Percentiles rank a stretch among this genome's conserved stretches.
phyloP scores from a whole-genome alignment of 2,329 filamentous ascomycete species.

The Cladophialophora bantiana region DNA sequence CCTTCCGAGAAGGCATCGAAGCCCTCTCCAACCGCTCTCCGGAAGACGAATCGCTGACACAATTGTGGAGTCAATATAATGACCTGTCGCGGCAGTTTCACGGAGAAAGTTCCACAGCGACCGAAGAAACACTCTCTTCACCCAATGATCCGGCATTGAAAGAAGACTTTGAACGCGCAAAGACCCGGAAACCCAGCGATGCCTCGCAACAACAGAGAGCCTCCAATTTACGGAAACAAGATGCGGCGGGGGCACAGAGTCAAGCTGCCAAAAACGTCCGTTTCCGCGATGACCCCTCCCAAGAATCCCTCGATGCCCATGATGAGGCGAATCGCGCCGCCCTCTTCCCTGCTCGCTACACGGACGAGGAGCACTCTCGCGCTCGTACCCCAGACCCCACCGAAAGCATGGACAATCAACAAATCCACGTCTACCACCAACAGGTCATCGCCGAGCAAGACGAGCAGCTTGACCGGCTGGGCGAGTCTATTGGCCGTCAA shows the following conservation, averaged over 20 bases:
- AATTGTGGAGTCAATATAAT: constrained; percentile 75
- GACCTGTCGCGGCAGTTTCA: constrained; percentile 83
- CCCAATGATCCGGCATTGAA: constrained; percentile 71
- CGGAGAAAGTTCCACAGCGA: constrained; percentile 62
- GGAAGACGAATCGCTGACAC: constrained; percentile 52
- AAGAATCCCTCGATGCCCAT: constrained; percentile 48
- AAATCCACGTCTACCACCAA: constrained; percentile 84
- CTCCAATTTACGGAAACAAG: constrained; percentile 37
- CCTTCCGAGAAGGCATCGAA: constrained; percentile 80
- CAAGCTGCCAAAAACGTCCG: constrained; percentile 76
- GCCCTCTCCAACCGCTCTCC: constrained; percentile 60
- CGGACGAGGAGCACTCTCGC: constrained; percentile 54
- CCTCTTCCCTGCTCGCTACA: constrained; percentile 61
- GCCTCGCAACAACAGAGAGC: constrained; percentile 39
- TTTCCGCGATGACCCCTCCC: constrained; percentile 72
- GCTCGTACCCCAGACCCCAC: constrained; percentile 67
- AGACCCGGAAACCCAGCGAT: constrained; percentile 42
- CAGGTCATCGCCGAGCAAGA: constrained; percentile 88
- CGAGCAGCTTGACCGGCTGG: constrained; percentile 85
- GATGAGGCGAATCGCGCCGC: constrained; percentile 64
- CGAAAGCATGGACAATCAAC: constrained; percentile 73
- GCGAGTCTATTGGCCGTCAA: constrained; percentile 86
- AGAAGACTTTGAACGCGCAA: constrained; percentile 70
- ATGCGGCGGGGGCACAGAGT: constrained; percentile 49
- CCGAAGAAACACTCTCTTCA: constrained; percentile 59